Base-by-base conservation (phyloP, 352 stramenopile species). In the Achlya hypogyna region DNA sequence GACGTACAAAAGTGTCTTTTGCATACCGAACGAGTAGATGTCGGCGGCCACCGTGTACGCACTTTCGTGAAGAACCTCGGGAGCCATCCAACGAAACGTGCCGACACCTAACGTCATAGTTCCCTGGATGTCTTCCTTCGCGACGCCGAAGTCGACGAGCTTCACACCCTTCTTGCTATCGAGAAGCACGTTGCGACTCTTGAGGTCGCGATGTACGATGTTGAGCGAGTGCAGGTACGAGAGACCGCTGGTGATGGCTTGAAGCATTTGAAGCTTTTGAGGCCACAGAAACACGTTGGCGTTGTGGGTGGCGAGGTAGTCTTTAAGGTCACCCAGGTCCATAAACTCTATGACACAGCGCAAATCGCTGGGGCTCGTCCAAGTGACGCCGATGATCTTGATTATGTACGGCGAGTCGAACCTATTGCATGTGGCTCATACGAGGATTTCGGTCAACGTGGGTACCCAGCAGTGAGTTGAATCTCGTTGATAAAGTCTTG, bases 1-100 rank as follows among this genome's bases (percentile, higher is more conserved):
- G 25, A 12, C 20, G 9, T 22, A 22, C 47, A 22, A 53, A 0
- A 22, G 12, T 22, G 25, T n/a, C 43, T 27, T 18, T 12, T 47
- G n/a, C 47, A 23, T 53, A 0, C 85, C 85, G 60, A 88, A 94
- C 72, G 85, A 92, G 77, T 91, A 94, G 51, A 94, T 82, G 62
- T 94, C 85, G 31, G 82, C 82, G 71, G 89, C 75, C 59, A 91
- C 85, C 32, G 76, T 85, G 73, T 92, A 92, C 71, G 89, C 87
- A 51, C 89, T 80, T 16, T 82, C 85, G 6, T 91, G 77, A 79
- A 94, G 91, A 12, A 94, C 83, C 82, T n/a, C n/a, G n/a, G n/a
- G n/a, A n/a, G n/a, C n/a, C n/a, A n/a, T n/a, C n/a, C n/a, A n/a
- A n/a, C n/a, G n/a, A n/a, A n/a, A n/a, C n/a, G n/a, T n/a, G n/a